phyloP scores from a whole-genome alignment of 2,329 filamentous ascomycete species.

The Monosporascus sp. region DNA sequence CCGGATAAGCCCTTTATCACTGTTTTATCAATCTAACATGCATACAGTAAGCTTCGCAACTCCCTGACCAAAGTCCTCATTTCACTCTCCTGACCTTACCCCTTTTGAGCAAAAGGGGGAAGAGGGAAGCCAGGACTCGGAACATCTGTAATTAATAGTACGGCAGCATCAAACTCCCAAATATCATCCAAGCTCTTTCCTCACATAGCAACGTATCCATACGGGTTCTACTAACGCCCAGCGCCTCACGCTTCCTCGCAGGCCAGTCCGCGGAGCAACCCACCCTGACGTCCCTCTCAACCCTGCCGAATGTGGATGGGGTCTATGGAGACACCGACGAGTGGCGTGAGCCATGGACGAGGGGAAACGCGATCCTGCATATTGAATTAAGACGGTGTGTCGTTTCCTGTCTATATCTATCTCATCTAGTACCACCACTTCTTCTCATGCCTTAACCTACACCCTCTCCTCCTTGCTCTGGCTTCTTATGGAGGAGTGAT shows the following conservation, averaged over 20 bases:
- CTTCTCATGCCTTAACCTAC: not conserved
- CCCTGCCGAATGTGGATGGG: slow-evolving; percentile 68
- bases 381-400: slow-evolving; percentile 70
- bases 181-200: slow-evolving; percentile 57
- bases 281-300: slow-evolving; percentile 50
- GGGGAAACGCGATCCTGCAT: slow-evolving; percentile 78
- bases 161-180: slow-evolving; percentile 75
- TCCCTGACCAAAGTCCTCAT: not conserved
- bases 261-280: slow-evolving; percentile 78
- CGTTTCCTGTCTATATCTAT: not conserved
- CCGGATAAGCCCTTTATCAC: slow-evolving; percentile 46
- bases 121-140: too few relatives aligned
- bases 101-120: not conserved
- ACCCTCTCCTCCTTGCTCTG: too few relatives aligned
- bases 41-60: too few relatives aligned
- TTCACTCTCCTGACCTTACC: not conserved
- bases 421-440: not conserved
- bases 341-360: slow-evolving; percentile 73
- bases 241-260: slow-evolving; percentile 68
- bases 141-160: slow-evolving; percentile 35
- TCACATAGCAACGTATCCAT: slow-evolving; percentile 58
- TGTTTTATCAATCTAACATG: slow-evolving; percentile 15
- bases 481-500: too few relatives aligned
- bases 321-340: slow-evolving; percentile 83
- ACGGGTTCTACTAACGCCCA: slow-evolving; percentile 74